Percentiles rank a stretch among this genome's conserved stretches.
Evolutionary conservation across 306 rosid species (phyloP).

Genomic region (Medicago lupulina): DNA sequence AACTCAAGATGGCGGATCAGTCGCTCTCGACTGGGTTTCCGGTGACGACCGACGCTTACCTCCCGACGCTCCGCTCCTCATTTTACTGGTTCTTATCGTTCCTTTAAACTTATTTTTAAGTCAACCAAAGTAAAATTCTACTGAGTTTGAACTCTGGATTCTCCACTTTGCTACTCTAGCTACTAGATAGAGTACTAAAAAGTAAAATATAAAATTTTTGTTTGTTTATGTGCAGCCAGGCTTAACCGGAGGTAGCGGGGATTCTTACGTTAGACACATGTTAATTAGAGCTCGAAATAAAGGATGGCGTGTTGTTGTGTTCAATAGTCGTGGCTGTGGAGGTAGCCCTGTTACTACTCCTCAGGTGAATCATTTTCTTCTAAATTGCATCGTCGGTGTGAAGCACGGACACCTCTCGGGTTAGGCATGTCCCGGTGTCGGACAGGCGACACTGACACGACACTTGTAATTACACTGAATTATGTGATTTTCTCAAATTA

Average conservation of each 20-base stretch:
- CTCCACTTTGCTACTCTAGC: no score
- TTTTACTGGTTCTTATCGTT: conserved; percentile 79
- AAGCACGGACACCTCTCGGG: no score
- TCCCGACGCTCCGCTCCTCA: conserved; percentile 68
- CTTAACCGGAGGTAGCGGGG: conserved; percentile 85
- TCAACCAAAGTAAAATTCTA: no score
- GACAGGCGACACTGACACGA: no score
- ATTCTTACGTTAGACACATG: conserved; percentile 87
- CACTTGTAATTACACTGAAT: no score
- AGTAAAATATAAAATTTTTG: no score
- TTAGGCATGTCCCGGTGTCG: no score
- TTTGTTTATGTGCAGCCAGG: conserved; percentile 75
- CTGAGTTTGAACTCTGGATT: no score
- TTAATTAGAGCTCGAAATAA: conserved; percentile 69
- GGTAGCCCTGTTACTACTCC: conserved; percentile 90
- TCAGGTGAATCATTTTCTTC: conserved; percentile 54
- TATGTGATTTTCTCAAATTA: no score
- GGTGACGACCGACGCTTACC: conserved; percentile 61
- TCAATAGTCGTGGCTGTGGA: conserved; percentile 94
- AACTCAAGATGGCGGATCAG: conserved; percentile 66
- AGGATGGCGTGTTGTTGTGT: conserved; percentile 88
- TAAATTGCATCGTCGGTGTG: background rate
- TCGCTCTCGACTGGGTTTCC: conserved; percentile 87
- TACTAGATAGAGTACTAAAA: no score
- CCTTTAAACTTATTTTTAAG: no score